Evolutionary conservation across 495 filamentous ascomycete genomes (phyloP), one percentile per base, ranked within the genome.

Genomic region (Trichoderma virens): DNA sequence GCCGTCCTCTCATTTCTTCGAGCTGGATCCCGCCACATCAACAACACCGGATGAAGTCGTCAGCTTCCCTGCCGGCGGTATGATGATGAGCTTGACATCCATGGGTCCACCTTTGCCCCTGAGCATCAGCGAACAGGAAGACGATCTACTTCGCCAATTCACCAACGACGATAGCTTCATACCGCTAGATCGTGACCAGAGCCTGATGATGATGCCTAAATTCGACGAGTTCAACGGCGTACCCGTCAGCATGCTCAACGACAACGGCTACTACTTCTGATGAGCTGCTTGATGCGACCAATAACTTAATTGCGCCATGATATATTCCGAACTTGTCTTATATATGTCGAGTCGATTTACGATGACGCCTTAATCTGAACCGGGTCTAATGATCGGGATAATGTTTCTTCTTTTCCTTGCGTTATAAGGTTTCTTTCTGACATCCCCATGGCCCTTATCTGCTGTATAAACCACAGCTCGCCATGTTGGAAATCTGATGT

Each of bases 221-320:
- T 80, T 79, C 62, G 78, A 80, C 43, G 77, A 78, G 56, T 71
- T 73, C 27, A 81, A 75, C 47, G 76, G 74, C 25, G 35, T 62
- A 39, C 64, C 62, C 62, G 67, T 66, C 39, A 70, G 39, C 67
- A 73, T 67, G 73, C 74, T 76, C 67, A 71, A 67, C 20, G 66
- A 72, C 34, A 65, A 61, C 32, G 66, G 68, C 27, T 73, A 75
- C 67, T 67, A 73, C 3, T 74, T 75, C 60, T 77, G 75, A 64
- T 70, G 72, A 9, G 69, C 65, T 45, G 69, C 71, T 34, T 76
- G 65, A 71, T 13, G 59, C 59, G 59, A 27, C 23, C 56, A 11
- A 18, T 0, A 4, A 23, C 31, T 61, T 38, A 27, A 25, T 61
- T 23, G 16, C 31, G 59, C 31, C 31, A 27, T n/a, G 31, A 27